phyloP scores from a whole-genome alignment of 2,329 filamentous ascomycete species.

The Xylaria sp. region DNA sequence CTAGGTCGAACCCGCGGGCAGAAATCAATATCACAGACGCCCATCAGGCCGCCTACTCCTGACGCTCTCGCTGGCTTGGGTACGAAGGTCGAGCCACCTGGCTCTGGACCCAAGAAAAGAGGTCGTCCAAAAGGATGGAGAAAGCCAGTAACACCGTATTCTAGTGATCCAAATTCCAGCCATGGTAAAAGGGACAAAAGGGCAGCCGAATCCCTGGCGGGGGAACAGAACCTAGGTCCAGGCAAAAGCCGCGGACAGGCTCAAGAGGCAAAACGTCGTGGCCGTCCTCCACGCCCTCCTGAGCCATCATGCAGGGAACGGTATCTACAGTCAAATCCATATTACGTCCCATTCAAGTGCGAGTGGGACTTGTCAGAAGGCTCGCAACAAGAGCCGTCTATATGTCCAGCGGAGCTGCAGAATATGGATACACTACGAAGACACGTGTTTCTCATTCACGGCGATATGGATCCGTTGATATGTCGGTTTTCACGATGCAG shows the following conservation, averaged over 20 bases:
- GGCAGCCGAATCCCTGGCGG: conserved; percentile 12
- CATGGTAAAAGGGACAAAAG: conserved; percentile 36
- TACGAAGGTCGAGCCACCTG: conserved; percentile 30
- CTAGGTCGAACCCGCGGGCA: conserved; percentile 20
- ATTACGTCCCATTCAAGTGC: conserved; percentile 65
- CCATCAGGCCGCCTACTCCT: conserved; percentile 17
- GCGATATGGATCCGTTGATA: conserved; percentile 36
- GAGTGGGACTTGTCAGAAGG: conserved; percentile 62
- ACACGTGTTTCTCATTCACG: conserved; percentile 66
- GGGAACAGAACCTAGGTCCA: conserved; percentile 1
- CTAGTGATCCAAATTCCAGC: conserved; percentile 35
- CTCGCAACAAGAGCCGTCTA: conserved; percentile 31
- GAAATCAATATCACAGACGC: conserved; percentile 25
- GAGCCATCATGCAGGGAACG: conserved; percentile 55
- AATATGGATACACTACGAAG: conserved; percentile 68
- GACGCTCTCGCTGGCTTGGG: conserved; percentile 22
- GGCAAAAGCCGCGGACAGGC: conserved; percentile 21
- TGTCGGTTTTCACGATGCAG: conserved; percentile 59
- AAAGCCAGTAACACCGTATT: conserved; percentile 50
- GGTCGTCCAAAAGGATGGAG: conserved; percentile 63
- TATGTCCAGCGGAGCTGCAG: conserved; percentile 69
- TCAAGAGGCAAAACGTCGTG: conserved; percentile 53
- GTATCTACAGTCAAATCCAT: conserved; percentile 56
- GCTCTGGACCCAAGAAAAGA: conserved; percentile 48
- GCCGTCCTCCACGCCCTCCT: conserved; percentile 55